Percentiles rank a stretch among this genome's conserved stretches.
Evolutionary conservation across 306 rosid species (phyloP).

Genomic region (Fragaria ananassa): DNA sequence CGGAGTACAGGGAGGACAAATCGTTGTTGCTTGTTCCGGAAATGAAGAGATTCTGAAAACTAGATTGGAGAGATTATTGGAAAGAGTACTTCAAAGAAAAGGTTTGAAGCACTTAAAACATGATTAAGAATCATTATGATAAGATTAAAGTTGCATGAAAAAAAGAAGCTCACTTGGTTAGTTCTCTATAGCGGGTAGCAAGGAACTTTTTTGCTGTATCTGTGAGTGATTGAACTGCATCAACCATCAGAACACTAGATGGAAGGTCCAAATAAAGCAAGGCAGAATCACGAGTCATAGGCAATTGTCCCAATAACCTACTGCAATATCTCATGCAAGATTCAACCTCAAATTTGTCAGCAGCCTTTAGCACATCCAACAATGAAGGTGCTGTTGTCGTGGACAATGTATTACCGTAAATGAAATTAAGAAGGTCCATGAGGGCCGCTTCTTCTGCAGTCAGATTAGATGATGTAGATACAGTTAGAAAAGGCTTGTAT

Average conservation of each 20-base stretch:
- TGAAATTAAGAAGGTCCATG: constrained; percentile 52
- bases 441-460: constrained; percentile 55
- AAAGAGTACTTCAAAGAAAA: not conserved
- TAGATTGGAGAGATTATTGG: not conserved
- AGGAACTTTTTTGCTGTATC: constrained; percentile 49
- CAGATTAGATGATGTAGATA: constrained; percentile 5
- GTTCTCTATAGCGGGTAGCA: constrained; percentile 39
- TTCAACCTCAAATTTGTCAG: constrained; percentile 52
- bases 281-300: constrained; percentile 51
- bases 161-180: constrained; percentile 36
- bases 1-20: not conserved
- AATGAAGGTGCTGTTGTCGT: constrained; percentile 25
- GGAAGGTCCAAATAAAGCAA: constrained; percentile 54
- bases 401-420: constrained; percentile 41
- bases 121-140: not conserved
- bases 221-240: constrained; percentile 49
- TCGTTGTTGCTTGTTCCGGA: not conserved
- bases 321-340: constrained; percentile 53
- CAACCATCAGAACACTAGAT: constrained; percentile 34
- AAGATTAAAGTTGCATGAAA: not conserved
- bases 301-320: constrained; percentile 28
- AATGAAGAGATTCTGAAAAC: not conserved
- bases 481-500: not conserved
- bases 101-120: not conserved
- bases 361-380: constrained; percentile 51